These are phyloP conservation scores for Citeromyces nyonsensis DNA, from an alignment of 805 yeast species.

Conservation along the genomic window DNA sequence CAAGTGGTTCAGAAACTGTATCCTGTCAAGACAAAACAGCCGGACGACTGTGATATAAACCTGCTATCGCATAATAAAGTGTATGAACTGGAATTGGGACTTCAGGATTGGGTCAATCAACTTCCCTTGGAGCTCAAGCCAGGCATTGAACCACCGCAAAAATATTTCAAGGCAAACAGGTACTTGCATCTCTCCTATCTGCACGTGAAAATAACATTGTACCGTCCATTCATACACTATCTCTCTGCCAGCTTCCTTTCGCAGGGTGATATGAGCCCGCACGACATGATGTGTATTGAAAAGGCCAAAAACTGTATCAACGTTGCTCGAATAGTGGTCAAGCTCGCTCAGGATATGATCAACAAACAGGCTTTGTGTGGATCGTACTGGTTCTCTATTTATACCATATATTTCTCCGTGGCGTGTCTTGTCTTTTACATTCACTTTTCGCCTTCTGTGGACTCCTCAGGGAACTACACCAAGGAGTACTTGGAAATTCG, in stretches of 20 bases:
- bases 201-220: slow-evolving; percentile 67
- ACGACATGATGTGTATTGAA: slow-evolving; percentile 46
- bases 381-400: slow-evolving; percentile 84
- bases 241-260: slow-evolving; percentile 36
- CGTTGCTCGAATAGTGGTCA: slow-evolving; percentile 72
- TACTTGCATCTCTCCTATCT: slow-evolving; percentile 56
- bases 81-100: slow-evolving; percentile 48
- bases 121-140: slow-evolving; percentile 64
- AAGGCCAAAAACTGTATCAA: slow-evolving; percentile 75
- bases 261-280: slow-evolving; percentile 7
- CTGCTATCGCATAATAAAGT: slow-evolving; percentile 23
- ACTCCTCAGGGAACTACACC: slow-evolving; percentile 21
- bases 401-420: slow-evolving; percentile 78
- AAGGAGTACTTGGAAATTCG: slow-evolving; percentile 42
- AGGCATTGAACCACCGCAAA: slow-evolving; percentile 49
- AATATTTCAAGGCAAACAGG: slow-evolving; percentile 60
- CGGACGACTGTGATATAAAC: slow-evolving; percentile 6
- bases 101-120: slow-evolving; percentile 56
- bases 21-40: slow-evolving; percentile 39
- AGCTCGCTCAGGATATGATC: slow-evolving; percentile 69
- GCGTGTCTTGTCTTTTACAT: slow-evolving; percentile 76
- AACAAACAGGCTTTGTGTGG: slow-evolving; percentile 59
- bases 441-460: slow-evolving; percentile 26
- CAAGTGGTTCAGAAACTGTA: slow-evolving; percentile 61
- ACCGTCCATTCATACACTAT: slow-evolving; percentile 81